Evolutionary conservation across 345 rosid species (phyloP).

Genomic region (Boechera stricta): DNA sequence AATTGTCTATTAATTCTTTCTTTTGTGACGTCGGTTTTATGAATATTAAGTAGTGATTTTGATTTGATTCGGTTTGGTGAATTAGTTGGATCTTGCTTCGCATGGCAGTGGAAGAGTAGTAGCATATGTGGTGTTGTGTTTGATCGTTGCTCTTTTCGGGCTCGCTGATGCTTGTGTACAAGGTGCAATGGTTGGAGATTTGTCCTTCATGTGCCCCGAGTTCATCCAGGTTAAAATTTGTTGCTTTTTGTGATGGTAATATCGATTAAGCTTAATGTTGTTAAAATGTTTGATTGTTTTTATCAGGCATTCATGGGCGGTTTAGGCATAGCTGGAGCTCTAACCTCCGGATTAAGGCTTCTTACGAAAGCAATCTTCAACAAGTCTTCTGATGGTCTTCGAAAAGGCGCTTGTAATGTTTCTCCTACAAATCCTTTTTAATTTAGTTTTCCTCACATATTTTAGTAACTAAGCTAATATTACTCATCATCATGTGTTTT

Average conservation of each 20-base stretch:
- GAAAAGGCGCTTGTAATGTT: slow-evolving; percentile 82
- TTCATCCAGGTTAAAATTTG: slow-evolving; percentile 63
- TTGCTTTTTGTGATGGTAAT: not conserved
- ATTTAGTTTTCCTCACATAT: not conserved
- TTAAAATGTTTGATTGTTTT: slow-evolving; percentile 1
- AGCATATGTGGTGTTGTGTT: slow-evolving; percentile 71
- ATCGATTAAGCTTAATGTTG: not conserved
- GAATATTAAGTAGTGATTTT: not conserved
- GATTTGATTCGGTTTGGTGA: slow-evolving; percentile 10
- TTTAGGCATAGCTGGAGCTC: slow-evolving; percentile 73
- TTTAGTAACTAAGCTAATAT: not conserved
- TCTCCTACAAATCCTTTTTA: not conserved
- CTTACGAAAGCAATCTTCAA: slow-evolving; percentile 81
- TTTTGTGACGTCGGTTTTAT: not conserved
- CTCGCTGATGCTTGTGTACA: slow-evolving; percentile 86
- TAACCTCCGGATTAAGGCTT: slow-evolving; percentile 72
- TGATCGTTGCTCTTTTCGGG: slow-evolving; percentile 67
- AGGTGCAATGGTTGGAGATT: slow-evolving; percentile 93
- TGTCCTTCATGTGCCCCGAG: slow-evolving; percentile 70
- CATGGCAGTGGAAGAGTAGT: slow-evolving; percentile 77
- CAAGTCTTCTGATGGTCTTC: slow-evolving; percentile 62
- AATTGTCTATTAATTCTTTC: not conserved
- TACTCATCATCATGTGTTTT: not conserved
- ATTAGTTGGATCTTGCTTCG: slow-evolving; percentile 79
- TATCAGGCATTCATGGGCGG: slow-evolving; percentile 70